A percentile compares a stretch with the other conserved stretches of the same genome.
These are phyloP conservation scores for Tuctoria greenei DNA, from an alignment of 176 grass and related monocot genomes.

Conservation along the genomic window DNA sequence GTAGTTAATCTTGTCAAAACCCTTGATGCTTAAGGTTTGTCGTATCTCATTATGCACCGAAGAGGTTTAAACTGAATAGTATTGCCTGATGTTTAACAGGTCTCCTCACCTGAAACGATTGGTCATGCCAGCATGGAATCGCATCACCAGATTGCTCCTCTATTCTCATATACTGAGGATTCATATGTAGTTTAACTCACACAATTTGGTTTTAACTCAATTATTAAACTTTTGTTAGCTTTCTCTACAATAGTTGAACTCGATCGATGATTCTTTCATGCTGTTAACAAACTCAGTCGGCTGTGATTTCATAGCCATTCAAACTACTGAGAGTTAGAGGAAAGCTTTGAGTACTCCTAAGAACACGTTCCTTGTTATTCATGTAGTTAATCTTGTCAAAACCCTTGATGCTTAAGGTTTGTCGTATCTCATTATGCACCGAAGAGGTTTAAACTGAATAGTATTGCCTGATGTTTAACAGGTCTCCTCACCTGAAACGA, in stretches of 20 bases:
- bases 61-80: slow-evolving; percentile 3
- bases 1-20: slow-evolving; percentile 2
- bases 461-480: slow-evolving; percentile 36
- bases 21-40: slow-evolving; percentile 18
- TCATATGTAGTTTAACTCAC: not conserved
- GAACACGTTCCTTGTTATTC: slow-evolving; percentile 1
- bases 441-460: slow-evolving; percentile 14
- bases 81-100: slow-evolving; percentile 45
- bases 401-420: slow-evolving; percentile 10
- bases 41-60: slow-evolving; percentile 9
- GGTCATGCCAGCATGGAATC: slow-evolving; percentile 98
- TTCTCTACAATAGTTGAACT: not conserved
- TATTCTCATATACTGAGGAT: slow-evolving; percentile 2
- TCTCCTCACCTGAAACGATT: slow-evolving; percentile 73
- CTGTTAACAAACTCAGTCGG: slow-evolving; percentile 2
- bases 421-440: slow-evolving; percentile 5
- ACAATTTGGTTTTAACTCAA: not conserved
- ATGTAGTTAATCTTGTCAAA: slow-evolving; percentile 13
- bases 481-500: slow-evolving; percentile 71
- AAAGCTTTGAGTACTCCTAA: slow-evolving; percentile 7
- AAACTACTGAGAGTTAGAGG: not conserved
- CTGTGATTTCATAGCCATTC: slow-evolving; percentile 1
- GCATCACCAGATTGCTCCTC: slow-evolving; percentile 52
- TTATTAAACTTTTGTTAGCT: not conserved
- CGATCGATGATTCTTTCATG: not conserved